Conservation (phyloP, 768 basidiomycete genomes). For the Lyophyllum semitale region DNA sequence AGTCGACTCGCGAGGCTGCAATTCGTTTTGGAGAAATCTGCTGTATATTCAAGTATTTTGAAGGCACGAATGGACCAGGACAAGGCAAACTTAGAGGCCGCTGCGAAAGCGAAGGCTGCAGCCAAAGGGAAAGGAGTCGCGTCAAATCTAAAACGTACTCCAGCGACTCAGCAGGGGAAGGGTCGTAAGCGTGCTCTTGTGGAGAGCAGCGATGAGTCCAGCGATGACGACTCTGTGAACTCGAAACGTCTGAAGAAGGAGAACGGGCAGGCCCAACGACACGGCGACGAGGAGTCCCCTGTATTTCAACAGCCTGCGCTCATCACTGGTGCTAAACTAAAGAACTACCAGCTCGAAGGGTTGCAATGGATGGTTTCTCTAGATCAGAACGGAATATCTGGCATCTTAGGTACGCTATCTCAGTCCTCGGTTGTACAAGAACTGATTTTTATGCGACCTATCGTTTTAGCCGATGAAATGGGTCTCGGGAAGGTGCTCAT, state of each 20-base stretch:
- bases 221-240: constrained; percentile 7
- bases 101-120: constrained; percentile 8
- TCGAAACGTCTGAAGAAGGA: constrained; percentile 24
- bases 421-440: constrained; percentile 2
- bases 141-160: neutral
- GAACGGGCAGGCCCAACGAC: constrained; percentile 8
- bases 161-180: constrained; percentile 3
- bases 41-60: constrained; percentile 71
- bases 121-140: constrained; percentile 6
- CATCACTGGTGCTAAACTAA: constrained; percentile 83
- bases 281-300: constrained; percentile 23
- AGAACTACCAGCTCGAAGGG: constrained; percentile 91
- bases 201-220: constrained; percentile 16
- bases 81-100: constrained; percentile 30
- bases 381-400: constrained; percentile 82
- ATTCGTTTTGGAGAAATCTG: constrained; percentile 74
- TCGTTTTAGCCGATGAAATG: constrained; percentile 84
- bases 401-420: constrained; percentile 59
- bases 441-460: neutral
- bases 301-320: constrained; percentile 73
- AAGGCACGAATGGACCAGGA: constrained; percentile 76
- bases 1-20: constrained; percentile 56
- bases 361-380: constrained; percentile 94
- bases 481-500: constrained; percentile 76
- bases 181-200: constrained; percentile 23